Evolutionary conservation across 1,139 yeast species (phyloP).

Genomic region (Lodderomyces parapsilosis): DNA sequence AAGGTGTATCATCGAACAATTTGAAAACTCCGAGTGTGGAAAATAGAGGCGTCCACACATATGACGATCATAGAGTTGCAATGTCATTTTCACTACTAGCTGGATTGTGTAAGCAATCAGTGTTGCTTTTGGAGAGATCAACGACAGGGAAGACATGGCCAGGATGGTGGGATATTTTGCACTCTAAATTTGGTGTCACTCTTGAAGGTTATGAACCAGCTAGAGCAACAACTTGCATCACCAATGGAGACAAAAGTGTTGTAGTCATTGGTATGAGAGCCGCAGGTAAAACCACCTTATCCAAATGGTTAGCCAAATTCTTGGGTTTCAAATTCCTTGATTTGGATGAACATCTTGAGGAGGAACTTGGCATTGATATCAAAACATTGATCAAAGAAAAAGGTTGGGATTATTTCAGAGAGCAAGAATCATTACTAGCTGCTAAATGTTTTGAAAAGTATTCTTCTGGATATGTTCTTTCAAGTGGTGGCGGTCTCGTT

Average conservation of each 20-base stretch:
- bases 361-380: constrained; percentile 52
- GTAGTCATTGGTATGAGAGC: constrained; percentile 97
- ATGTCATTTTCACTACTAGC: constrained; percentile 94
- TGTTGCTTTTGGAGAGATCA: constrained; percentile 77
- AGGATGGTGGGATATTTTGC: constrained; percentile 98
- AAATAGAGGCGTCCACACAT: constrained; percentile 61
- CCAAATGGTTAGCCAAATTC: constrained; percentile 73
- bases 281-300: constrained; percentile 89
- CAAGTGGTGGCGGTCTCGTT: constrained; percentile 97
- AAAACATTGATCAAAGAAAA: constrained; percentile 62
- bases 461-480: constrained; percentile 64
- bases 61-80: constrained; percentile 97
- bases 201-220: constrained; percentile 68
- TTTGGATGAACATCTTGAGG: constrained; percentile 71
- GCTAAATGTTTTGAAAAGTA: constrained; percentile 47
- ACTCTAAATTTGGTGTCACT: constrained; percentile 59
- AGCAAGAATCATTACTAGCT: constrained; percentile 60
- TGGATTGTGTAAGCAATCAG: constrained; percentile 53
- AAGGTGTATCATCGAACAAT: constrained; percentile 54
- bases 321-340: constrained; percentile 77
- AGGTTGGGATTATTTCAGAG: constrained; percentile 89
- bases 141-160: constrained; percentile 99
- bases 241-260: constrained; percentile 52
- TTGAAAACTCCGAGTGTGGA: constrained; percentile 49
- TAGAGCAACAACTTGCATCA: constrained; percentile 14